phyloP scores from a whole-genome alignment of 805 yeast genomes.

The Tetrapisispora arboricola region DNA sequence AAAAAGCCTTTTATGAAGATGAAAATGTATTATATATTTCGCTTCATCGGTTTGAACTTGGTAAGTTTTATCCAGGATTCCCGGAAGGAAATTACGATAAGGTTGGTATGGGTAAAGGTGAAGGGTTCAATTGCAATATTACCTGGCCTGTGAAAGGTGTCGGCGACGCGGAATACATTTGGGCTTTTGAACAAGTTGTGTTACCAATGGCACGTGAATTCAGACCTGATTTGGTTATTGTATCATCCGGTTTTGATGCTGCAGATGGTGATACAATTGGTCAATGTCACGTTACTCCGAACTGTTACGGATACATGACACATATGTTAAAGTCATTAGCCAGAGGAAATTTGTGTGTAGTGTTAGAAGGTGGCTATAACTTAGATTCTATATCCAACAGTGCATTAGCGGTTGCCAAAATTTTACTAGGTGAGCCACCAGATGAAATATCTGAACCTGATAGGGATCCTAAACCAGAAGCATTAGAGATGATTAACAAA shows the following conservation, averaged over 20 bases:
- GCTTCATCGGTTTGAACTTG: slow-evolving; percentile 85
- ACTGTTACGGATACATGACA: slow-evolving; percentile 95
- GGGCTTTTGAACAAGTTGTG: slow-evolving; percentile 77
- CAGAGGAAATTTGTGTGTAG: slow-evolving; percentile 77
- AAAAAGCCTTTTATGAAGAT: slow-evolving; percentile 79
- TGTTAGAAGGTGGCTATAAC: slow-evolving; percentile 94
- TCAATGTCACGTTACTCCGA: slow-evolving; percentile 90
- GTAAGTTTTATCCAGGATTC: slow-evolving; percentile 90
- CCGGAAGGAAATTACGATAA: slow-evolving; percentile 71
- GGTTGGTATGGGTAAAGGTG: slow-evolving; percentile 79
- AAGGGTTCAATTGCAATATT: slow-evolving; percentile 78
- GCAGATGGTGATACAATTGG: slow-evolving; percentile 98
- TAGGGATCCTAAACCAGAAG: slow-evolving; percentile 57
- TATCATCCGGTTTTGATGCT: slow-evolving; percentile 96
- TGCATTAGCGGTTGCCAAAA: slow-evolving; percentile 87
- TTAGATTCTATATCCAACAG: slow-evolving; percentile 82
- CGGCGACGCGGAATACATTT: slow-evolving; percentile 90
- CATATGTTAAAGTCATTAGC: slow-evolving; percentile 82
- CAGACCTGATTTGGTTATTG: slow-evolving; percentile 84
- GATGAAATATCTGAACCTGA: slow-evolving; percentile 48
- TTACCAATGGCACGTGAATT: slow-evolving; percentile 86
- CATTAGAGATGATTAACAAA: slow-evolving; percentile 70
- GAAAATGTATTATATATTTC: slow-evolving; percentile 88
- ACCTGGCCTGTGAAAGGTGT: slow-evolving; percentile 92
- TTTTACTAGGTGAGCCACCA: slow-evolving; percentile 91